phyloP scores from a whole-genome alignment of 2,329 filamentous ascomycete species.

The Sphaerulina populicola region DNA sequence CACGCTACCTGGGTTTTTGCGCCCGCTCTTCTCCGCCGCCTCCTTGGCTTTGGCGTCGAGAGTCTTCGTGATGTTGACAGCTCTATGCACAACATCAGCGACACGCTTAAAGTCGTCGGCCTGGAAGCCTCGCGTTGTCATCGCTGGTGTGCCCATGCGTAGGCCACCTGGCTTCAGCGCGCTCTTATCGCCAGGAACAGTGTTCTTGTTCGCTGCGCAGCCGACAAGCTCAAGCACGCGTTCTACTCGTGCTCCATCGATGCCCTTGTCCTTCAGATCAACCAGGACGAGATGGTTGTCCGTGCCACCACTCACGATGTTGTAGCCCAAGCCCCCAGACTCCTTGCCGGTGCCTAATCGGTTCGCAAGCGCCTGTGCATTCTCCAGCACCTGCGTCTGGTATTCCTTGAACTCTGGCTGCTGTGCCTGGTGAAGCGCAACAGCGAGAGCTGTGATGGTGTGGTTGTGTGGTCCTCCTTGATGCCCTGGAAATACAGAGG shows the following conservation, averaged over 20 bases:
- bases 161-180: conserved; percentile 88
- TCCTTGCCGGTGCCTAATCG: conserved; percentile 59
- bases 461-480: conserved; percentile 98
- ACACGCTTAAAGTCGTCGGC: conserved; percentile 82
- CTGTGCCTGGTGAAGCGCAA: conserved; percentile 89
- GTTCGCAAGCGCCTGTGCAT: conserved; percentile 76
- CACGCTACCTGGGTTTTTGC: conserved; percentile 57
- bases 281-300: conserved; percentile 95
- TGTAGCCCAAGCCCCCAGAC: conserved; percentile 72
- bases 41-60: conserved; percentile 65
- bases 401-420: conserved; percentile 85
- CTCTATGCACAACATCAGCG: conserved; percentile 75
- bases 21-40: conserved; percentile 57
- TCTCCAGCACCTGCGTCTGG: conserved; percentile 80
- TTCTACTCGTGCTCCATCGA: conserved; percentile 93
- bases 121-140: conserved; percentile 92
- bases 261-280: conserved; percentile 77
- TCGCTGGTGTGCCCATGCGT: conserved; percentile 89
- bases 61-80: conserved; percentile 68
- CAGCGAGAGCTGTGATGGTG: conserved; percentile 90
- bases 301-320: conserved; percentile 84
- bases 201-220: conserved; percentile 99
- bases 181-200: conserved; percentile 88
- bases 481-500: conserved; percentile 94
- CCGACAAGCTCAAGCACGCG: conserved; percentile 93